phyloP scores from a whole-genome alignment of 164 flowering plant genomes.

The Saururus chinensis region DNA sequence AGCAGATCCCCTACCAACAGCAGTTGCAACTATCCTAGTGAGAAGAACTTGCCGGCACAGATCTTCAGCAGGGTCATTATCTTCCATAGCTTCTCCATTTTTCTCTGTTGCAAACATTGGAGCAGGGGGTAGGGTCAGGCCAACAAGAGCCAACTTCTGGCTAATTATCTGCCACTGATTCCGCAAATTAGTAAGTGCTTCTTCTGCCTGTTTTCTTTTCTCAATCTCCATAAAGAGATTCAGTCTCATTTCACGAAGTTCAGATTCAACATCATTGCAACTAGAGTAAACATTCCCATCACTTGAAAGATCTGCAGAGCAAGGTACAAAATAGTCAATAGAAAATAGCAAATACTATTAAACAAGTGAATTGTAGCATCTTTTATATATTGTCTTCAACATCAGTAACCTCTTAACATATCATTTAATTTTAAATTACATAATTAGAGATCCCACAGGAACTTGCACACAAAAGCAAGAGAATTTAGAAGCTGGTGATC shows the following conservation, averaged over 20 bases:
- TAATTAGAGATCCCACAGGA: too few species aligned
- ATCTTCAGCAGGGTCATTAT: slow-evolving; percentile 33
- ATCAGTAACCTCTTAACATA: too few species aligned
- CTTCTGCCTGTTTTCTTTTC: slow-evolving; percentile 76
- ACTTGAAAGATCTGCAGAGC: neutral
- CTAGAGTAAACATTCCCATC: neutral
- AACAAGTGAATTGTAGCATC: neutral
- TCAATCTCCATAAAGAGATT: slow-evolving; percentile 71
- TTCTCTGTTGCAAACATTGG: slow-evolving; percentile 4
- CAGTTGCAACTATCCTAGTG: slow-evolving; percentile 55
- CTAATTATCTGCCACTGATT: slow-evolving; percentile 52
- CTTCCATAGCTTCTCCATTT: slow-evolving; percentile 22
- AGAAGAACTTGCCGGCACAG: slow-evolving; percentile 43
- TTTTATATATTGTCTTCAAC: neutral
- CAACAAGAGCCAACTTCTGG: slow-evolving; percentile 41
- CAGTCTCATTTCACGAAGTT: slow-evolving; percentile 60
- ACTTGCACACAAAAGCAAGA: neutral
- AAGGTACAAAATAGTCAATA: neutral
- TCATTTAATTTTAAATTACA: too few species aligned
- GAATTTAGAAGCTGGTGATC: neutral
- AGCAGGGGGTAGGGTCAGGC: slow-evolving; percentile 44
- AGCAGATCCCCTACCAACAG: slow-evolving; percentile 64
- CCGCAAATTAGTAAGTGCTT: slow-evolving; percentile 36
- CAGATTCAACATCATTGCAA: slow-evolving; percentile 33
- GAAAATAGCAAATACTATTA: neutral